Conservation (phyloP, 1,284 basidiomycete genomes). For the Sanguinoderma infundibulare region DNA sequence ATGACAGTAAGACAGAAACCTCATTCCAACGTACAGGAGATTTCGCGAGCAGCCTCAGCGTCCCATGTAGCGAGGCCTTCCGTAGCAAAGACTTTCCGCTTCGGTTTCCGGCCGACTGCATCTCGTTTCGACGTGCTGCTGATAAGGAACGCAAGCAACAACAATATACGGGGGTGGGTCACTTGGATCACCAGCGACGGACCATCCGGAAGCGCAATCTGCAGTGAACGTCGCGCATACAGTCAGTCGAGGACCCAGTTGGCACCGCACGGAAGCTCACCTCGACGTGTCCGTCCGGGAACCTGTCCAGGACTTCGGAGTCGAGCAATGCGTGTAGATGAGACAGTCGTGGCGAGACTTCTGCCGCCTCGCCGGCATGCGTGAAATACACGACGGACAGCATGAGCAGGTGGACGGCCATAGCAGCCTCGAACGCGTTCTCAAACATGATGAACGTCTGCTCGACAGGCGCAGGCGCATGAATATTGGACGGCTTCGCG, state of each 20-base stretch:
- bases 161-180: slow-evolving; percentile 70
- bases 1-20: too few species aligned
- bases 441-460: slow-evolving; percentile 39
- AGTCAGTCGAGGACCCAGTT: background rate
- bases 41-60: slow-evolving; percentile 46
- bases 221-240: background rate
- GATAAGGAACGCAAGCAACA: slow-evolving; percentile 66
- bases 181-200: slow-evolving; percentile 57
- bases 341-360: slow-evolving; percentile 51
- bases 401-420: slow-evolving; percentile 57
- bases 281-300: slow-evolving; percentile 54
- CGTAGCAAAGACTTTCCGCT: slow-evolving; percentile 66
- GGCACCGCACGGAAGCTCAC: slow-evolving; percentile 33
- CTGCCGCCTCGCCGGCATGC: slow-evolving; percentile 52
- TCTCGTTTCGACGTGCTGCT: slow-evolving; percentile 71
- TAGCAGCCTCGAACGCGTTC: slow-evolving; percentile 46
- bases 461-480: slow-evolving; percentile 13
- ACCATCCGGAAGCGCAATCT: slow-evolving; percentile 42
- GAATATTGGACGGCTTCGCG: background rate
- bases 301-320: slow-evolving; percentile 52
- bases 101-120: slow-evolving; percentile 71
- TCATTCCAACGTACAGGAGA: slow-evolving; percentile 32
- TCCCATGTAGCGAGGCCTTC: slow-evolving; percentile 64
- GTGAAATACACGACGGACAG: slow-evolving; percentile 62
- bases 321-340: slow-evolving; percentile 68